Percentiles rank a stretch among this genome's conserved stretches.
Evolutionary conservation across 2,329 filamentous ascomycete species (phyloP).

Genomic region (Arachnomyces sp.): DNA sequence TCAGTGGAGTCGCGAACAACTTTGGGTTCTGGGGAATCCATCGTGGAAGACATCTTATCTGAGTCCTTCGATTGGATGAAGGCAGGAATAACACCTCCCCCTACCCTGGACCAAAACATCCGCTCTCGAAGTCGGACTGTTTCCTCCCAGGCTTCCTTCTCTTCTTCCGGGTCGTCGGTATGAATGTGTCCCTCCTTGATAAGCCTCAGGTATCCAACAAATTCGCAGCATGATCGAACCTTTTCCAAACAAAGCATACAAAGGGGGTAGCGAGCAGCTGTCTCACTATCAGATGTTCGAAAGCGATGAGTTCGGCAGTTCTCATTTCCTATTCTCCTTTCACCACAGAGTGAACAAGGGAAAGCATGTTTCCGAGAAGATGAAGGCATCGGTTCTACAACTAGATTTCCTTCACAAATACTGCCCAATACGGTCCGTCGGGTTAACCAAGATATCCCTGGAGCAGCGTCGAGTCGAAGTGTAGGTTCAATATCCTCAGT

Average conservation of each 20-base stretch:
- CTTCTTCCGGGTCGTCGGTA: slow-evolving; percentile 71
- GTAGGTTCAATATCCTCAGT: slow-evolving; percentile 93
- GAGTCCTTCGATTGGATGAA: slow-evolving; percentile 25
- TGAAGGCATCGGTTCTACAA: slow-evolving; percentile 78
- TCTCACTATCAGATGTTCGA: slow-evolving; percentile 76
- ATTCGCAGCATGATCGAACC: slow-evolving; percentile 82
- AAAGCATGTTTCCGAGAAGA: slow-evolving; percentile 44
- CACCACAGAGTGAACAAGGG: slow-evolving; percentile 82
- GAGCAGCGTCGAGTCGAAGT: slow-evolving; percentile 76
- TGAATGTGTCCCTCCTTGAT: slow-evolving; percentile 89
- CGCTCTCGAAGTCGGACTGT: slow-evolving; percentile 79
- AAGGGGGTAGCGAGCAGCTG: slow-evolving; percentile 78
- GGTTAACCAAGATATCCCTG: slow-evolving; percentile 87
- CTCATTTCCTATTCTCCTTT: slow-evolving; percentile 60
- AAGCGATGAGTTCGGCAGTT: slow-evolving; percentile 81
- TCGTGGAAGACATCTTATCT: slow-evolving; percentile 18
- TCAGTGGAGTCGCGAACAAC: too few relatives aligned
- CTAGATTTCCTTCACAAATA: slow-evolving; percentile 73
- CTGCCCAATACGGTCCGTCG: slow-evolving; percentile 74
- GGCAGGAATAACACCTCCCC: slow-evolving; percentile 77
- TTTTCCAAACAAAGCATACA: slow-evolving; percentile 81
- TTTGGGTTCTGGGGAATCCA: not conserved
- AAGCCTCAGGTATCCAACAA: slow-evolving; percentile 82
- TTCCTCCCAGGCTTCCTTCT: slow-evolving; percentile 90
- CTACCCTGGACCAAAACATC: slow-evolving; percentile 95